Base-by-base conservation (phyloP, 441 rosid genomes). In the Mallotus japonicus region DNA sequence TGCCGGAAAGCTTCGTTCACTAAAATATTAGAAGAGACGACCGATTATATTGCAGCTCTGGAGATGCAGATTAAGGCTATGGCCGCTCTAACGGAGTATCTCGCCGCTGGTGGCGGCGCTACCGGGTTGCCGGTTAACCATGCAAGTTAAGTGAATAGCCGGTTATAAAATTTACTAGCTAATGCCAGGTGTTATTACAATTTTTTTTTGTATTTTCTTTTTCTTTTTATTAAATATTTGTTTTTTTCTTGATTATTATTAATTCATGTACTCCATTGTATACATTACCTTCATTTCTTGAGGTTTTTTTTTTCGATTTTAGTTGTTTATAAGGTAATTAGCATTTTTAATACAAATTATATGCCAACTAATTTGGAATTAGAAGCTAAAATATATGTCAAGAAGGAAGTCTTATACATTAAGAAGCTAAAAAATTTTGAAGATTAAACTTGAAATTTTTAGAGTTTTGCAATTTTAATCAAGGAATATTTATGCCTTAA, bases 41-140 rank as follows among this genome's bases (percentile, higher is more conserved):
- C 87, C 0, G 99, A 95, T 83, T 95, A 95, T 70, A 91, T 95
- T 67, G 90, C 92, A 19, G 99, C 99, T 0, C 84, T 92, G 76
- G 94, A 95, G 96, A 92, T 95, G 99, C 97, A 95, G 73, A 85
- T 95, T 53, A 87, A 91, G 67, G 89, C 92, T 61, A 89, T 95
- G 99, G 82, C 83, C 10, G 85, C 87, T 19, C 82, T 95, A 28
- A 87, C 88, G 24, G 85, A 88, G 75, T 76, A 87, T 37, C 81
- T 90, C 73, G 62, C 83, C 71, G 78, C 79, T 40, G 68, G 60
- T 22, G 74, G 68, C 14, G 73, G 51, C 15, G 24, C 70, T 76
- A 28, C 2, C 32, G 32, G 32, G 6, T n/a, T 73, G 67, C 75
- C 84, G 69, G 74, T 17, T 56, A 19, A 64, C 17, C 11, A 19